Evolutionary conservation across 257 asterid species (phyloP).

Genomic region (Plantago ovata): DNA sequence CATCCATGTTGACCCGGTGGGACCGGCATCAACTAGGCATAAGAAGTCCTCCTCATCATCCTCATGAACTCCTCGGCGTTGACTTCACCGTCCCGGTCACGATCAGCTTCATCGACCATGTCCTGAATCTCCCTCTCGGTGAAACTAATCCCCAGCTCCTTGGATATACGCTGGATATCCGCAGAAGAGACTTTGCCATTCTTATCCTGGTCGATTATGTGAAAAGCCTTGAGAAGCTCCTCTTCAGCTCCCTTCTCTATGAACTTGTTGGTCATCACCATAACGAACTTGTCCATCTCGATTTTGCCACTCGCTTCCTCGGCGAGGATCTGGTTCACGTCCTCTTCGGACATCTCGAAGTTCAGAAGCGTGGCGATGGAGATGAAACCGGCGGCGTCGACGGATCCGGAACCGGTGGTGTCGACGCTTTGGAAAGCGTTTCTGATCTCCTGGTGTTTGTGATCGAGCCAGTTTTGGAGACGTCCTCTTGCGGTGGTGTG

Average conservation of each 20-base stretch:
- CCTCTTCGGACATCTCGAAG: not conserved
- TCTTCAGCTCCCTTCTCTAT: slow-evolving; percentile 90
- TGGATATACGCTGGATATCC: slow-evolving; percentile 82
- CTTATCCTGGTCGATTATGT: slow-evolving; percentile 80
- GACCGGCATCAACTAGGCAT: too few relatives aligned
- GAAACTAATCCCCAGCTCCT: slow-evolving; percentile 72
- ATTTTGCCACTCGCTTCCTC: slow-evolving; percentile 86
- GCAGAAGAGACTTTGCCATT: slow-evolving; percentile 84
- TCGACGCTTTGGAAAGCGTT: slow-evolving; percentile 3
- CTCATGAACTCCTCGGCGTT: slow-evolving; percentile 71
- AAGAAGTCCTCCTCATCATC: slow-evolving; percentile 90
- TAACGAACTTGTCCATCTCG: slow-evolving; percentile 73
- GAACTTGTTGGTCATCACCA: slow-evolving; percentile 90
- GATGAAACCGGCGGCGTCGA: not conserved
- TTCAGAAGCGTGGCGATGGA: not conserved
- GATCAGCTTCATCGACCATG: slow-evolving; percentile 91
- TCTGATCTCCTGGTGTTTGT: not conserved
- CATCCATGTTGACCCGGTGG: too few relatives aligned
- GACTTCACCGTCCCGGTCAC: slow-evolving; percentile 92
- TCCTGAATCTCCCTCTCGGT: slow-evolving; percentile 76
- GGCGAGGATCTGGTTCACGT: not conserved
- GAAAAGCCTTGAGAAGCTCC: slow-evolving; percentile 82
- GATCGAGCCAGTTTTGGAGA: not conserved
- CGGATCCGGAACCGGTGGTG: not conserved
- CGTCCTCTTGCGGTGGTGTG: not conserved